Conservation (phyloP, 495 filamentous ascomycete genomes). For the Daldinia childiae region DNA sequence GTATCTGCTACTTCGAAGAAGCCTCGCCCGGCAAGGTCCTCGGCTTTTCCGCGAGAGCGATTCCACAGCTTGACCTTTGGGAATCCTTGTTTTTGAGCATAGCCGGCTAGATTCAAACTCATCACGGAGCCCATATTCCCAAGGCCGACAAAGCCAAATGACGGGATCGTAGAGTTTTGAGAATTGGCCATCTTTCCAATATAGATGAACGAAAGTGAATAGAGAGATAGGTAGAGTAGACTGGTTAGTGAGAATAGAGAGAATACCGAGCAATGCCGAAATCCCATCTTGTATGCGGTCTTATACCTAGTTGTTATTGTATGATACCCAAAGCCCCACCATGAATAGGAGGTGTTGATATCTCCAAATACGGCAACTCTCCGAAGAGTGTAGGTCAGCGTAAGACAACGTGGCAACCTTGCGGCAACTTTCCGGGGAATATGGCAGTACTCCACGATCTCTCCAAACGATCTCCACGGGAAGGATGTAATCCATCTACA, state of each 20-base stretch:
- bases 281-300: neutral
- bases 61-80: conserved; percentile 24
- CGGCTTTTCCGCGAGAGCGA: conserved; percentile 17
- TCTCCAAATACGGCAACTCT: neutral
- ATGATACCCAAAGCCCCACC: neutral
- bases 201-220: neutral
- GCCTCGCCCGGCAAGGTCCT: neutral
- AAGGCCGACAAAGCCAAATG: conserved; percentile 21
- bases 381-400: neutral
- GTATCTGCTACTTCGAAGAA: neutral
- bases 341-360: neutral
- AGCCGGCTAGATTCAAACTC: conserved; percentile 13
- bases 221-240: neutral
- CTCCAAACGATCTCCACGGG: neutral
- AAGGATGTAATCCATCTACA: neutral
- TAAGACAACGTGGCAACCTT: neutral
- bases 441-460: neutral
- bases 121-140: conserved; percentile 23
- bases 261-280: neutral
- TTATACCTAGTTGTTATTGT: neutral
- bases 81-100: conserved; percentile 13
- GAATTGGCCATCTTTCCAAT: neutral
- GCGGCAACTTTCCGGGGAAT: neutral
- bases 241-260: neutral
- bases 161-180: neutral